Percentiles rank a stretch among this genome's conserved stretches.
These are phyloP conservation scores for Dryas integrifolia DNA, from an alignment of 331 rosid genomes.

Conservation along the genomic window DNA sequence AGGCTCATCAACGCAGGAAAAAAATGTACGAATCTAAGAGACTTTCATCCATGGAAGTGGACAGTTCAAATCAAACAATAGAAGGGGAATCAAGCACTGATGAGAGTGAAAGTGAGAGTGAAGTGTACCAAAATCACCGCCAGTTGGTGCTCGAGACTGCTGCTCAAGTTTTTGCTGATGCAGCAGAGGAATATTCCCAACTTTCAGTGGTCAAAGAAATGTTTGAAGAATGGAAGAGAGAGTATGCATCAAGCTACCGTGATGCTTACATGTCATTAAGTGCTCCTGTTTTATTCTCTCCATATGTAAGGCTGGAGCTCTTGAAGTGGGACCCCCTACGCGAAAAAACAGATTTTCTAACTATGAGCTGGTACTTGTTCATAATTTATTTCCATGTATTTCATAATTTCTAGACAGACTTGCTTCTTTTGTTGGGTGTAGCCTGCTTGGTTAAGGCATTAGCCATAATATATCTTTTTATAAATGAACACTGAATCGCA, in stretches of 20 bases:
- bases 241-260: conserved; percentile 57
- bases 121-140: conserved; percentile 58
- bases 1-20: conserved; percentile 54
- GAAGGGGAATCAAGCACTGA: conserved; percentile 98
- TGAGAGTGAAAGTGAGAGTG: conserved; percentile 87
- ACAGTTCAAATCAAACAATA: conserved; percentile 46
- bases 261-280: conserved; percentile 91
- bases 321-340: conserved; percentile 94
- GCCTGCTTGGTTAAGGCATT: conserved; percentile 5
- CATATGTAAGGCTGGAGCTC: conserved; percentile 89
- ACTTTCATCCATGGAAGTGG: conserved; percentile 55
- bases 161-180: conserved; percentile 78
- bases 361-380: conserved; percentile 75
- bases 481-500: background rate
- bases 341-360: conserved; percentile 69
- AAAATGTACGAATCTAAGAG: conserved; percentile 46
- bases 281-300: conserved; percentile 84
- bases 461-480: background rate
- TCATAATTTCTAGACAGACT: conserved; percentile 6
- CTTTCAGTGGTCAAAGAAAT: conserved; percentile 69
- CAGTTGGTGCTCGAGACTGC: conserved; percentile 76
- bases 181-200: conserved; percentile 79
- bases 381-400: conserved; percentile 15
- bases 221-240: conserved; percentile 89
- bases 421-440: conserved; percentile 11